These are phyloP conservation scores for Posidonia australis DNA, from an alignment of 106 monocot genomes.

Conservation along the genomic window DNA sequence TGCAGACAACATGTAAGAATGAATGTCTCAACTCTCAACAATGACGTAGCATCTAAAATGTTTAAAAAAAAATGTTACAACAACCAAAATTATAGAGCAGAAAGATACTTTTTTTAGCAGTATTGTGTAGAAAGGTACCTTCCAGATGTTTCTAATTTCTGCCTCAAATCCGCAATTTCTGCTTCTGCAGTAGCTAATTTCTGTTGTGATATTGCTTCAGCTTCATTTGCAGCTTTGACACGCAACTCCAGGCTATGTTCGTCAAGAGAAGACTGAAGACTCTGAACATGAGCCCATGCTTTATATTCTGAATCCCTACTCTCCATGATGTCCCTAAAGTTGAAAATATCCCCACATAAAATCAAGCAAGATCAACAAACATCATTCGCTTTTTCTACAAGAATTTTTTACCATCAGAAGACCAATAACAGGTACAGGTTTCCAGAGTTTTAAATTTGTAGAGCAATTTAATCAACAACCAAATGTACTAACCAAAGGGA, in stretches of 20 bases:
- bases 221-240: conserved; percentile 31
- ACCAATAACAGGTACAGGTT: too few species aligned
- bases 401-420: too few species aligned
- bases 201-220: conserved; percentile 70
- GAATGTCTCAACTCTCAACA: too few species aligned
- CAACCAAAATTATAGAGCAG: too few species aligned
- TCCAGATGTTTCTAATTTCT: conserved; percentile 47
- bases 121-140: conserved; percentile 4
- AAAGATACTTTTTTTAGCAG: too few species aligned
- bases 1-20: too few species aligned
- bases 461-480: too few species aligned
- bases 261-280: conserved; percentile 53
- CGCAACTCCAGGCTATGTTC: conserved; percentile 22
- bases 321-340: conserved; percentile 17
- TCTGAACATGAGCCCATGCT: conserved; percentile 80
- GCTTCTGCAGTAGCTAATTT: conserved; percentile 76
- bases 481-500: too few species aligned
- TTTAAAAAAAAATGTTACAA: too few species aligned
- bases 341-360: neutral
- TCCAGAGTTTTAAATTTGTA: too few species aligned
- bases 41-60: too few species aligned
- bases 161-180: conserved; percentile 77
- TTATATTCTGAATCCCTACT: conserved; percentile 52
- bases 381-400: neutral
- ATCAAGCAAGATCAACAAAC: neutral